Evolutionary conservation across 306 rosid genomes (phyloP).

Genomic region (Castanopsis chinensis): DNA sequence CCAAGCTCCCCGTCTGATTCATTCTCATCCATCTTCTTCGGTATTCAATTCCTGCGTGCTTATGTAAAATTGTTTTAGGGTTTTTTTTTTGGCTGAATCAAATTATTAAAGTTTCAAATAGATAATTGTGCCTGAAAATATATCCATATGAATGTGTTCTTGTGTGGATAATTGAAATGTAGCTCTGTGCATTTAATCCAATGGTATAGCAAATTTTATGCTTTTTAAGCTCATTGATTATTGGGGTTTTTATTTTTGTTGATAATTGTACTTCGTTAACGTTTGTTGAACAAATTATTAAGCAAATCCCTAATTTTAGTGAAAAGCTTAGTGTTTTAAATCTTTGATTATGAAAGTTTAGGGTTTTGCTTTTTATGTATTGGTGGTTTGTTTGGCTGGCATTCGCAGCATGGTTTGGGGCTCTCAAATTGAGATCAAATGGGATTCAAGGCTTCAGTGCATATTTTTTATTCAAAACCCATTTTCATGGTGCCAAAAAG

Average conservation of each 20-base stretch:
- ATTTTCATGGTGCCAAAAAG: too few relatives aligned
- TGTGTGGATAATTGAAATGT: not conserved
- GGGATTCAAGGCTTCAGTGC: too few relatives aligned
- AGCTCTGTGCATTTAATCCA: not conserved
- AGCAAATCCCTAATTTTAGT: not conserved
- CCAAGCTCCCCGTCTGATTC: conserved; percentile 45
- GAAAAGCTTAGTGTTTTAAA: too few relatives aligned
- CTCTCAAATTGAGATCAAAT: too few relatives aligned
- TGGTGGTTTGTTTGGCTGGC: too few relatives aligned
- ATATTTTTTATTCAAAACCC: too few relatives aligned
- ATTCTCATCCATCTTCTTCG: not conserved
- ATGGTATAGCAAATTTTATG: not conserved
- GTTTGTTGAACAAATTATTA: not conserved
- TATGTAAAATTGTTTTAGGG: not conserved
- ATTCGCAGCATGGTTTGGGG: too few relatives aligned
- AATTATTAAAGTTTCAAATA: not conserved
- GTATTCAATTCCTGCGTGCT: not conserved
- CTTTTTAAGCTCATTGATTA: not conserved
- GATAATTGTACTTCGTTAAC: not conserved
- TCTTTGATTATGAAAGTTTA: too few relatives aligned
- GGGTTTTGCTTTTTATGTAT: too few relatives aligned
- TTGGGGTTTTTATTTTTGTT: not conserved
- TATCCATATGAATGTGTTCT: not conserved
- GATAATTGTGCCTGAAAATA: too few relatives aligned
- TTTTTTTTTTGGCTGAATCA: not conserved